A percentile compares a stretch with the other conserved stretches of the same genome.
Evolutionary conservation across 148 eudicot genomes (phyloP).

Genomic region (Rhododendron henanense): DNA sequence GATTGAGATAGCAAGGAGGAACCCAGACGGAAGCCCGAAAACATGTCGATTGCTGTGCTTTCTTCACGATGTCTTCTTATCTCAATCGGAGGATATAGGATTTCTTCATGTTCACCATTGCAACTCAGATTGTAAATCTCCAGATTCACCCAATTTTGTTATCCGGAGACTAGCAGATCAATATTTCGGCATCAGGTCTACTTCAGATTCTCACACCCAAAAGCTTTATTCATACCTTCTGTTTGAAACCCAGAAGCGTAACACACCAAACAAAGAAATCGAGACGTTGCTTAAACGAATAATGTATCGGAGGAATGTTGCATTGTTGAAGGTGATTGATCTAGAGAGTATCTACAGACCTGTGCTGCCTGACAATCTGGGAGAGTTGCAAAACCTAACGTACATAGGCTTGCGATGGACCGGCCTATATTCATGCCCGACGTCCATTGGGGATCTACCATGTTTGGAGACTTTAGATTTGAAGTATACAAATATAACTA

Average conservation of each 20-base stretch:
- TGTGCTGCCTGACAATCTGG: conserved; percentile 37
- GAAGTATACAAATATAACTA: neutral
- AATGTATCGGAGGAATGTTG: conserved; percentile 18
- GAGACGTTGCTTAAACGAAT: conserved; percentile 26
- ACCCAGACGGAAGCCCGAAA: conserved; percentile 37
- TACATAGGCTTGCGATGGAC: conserved; percentile 31
- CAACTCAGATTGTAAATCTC: no score
- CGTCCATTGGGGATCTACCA: neutral
- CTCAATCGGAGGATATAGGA: conserved; percentile 17
- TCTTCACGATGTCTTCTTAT: conserved; percentile 25
- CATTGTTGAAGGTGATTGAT: conserved; percentile 45
- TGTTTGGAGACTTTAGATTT: neutral
- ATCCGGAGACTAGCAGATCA: no score
- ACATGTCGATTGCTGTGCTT: conserved; percentile 34
- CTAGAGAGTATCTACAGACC: conserved; percentile 49
- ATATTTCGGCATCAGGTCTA: neutral
- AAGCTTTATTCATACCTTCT: conserved; percentile 35
- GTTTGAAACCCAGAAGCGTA: no score
- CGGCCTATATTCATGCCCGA: neutral
- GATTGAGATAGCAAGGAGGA: conserved; percentile 29
- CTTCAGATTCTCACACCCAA: conserved; percentile 13
- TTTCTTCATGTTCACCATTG: conserved; percentile 10
- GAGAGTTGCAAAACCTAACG: conserved; percentile 35
- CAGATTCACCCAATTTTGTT: no score
- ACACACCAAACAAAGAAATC: conserved; percentile 37